Base-by-base conservation (phyloP, 2,329 filamentous ascomycete genomes). In the Fusarium liriodendri region DNA sequence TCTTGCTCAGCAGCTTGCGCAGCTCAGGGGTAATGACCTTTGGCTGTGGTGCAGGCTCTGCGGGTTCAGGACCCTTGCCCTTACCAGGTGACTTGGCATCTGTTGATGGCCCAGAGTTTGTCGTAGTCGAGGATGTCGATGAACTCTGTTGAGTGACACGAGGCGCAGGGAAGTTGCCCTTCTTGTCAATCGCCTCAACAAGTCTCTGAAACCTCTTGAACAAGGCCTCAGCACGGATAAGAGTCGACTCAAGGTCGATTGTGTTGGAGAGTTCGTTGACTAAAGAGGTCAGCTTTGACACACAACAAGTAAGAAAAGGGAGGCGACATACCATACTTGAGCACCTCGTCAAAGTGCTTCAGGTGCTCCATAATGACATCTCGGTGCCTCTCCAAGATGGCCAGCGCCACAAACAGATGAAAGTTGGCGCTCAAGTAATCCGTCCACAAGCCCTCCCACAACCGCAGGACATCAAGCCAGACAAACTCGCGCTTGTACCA, bases 401-500 rank as follows among this genome's bases (percentile, higher is more conserved):
- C 96, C 47, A 99, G 84, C 0, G 97, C 97, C 71, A 99, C 88
- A 80, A 99, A 99, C 16, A 99, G 86, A 80, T 98, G 97, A 84
- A 98, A 99, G 80, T 94, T 95, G 77, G 94, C 94, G 79, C 90
- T 95, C 70, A 95, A 84, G 77, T 93, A 97, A 81, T 99, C 97
- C 2, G 97, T 98, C 97, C 97, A 99, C 3, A 98, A 85, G 0
- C 90, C 88, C 83, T 99, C 97, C 97, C 97, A 99, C 5, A 99
- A 85, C 20, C 94, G 90, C 37, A 98, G 85, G 13, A 98, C 91
- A 79, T 98, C 95, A 57, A 89, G 82, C 94, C 96, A 99, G 75
- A 91, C 89, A 78, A 99, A 99, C 83, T 99, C 97, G 57, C 97
- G 93, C 86, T 99, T 99, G 83, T 97, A 99, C 97, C 97, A 99